These are phyloP conservation scores for Adansonia grandidieri DNA, from an alignment of 441 rosid species.

Conservation along the genomic window DNA sequence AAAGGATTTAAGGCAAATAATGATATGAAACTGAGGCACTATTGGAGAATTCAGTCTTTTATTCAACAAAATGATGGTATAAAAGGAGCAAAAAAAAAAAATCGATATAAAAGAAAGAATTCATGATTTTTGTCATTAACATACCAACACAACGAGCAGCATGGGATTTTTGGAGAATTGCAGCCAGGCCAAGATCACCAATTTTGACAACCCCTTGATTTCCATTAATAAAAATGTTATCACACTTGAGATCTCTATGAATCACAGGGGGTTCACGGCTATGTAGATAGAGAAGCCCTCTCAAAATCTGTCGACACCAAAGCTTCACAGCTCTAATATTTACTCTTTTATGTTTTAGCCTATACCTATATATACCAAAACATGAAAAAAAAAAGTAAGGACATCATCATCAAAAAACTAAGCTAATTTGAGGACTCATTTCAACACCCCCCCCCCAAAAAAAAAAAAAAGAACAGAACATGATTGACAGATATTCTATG, in stretches of 20 bases:
- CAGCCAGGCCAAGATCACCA: conserved; percentile 82
- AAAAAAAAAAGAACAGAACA: no score
- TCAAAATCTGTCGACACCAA: conserved; percentile 76
- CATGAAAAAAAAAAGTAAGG: not conserved
- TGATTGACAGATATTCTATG: not conserved
- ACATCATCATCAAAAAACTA: not conserved
- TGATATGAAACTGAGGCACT: no score
- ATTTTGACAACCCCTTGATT: conserved; percentile 82
- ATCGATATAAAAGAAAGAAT: not conserved
- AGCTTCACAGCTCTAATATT: conserved; percentile 79
- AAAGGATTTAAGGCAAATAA: no score
- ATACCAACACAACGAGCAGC: conserved; percentile 77
- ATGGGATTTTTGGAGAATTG: conserved; percentile 66
- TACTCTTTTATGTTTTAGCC: conserved; percentile 71
- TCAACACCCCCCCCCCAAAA: no score
- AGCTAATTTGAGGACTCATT: not conserved
- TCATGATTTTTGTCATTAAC: not conserved
- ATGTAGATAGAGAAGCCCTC: conserved; percentile 68
- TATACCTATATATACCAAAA: conserved; percentile 46
- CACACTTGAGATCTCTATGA: conserved; percentile 80
- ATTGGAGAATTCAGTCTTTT: not conserved
- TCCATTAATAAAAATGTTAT: conserved; percentile 75
- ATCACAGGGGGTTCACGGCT: conserved; percentile 66
- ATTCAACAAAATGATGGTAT: not conserved
- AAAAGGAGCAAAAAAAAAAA: not conserved